These are phyloP conservation scores for Coelastrella sp. DNA, from an alignment of 139 green algal genomes.

Conservation along the genomic window DNA sequence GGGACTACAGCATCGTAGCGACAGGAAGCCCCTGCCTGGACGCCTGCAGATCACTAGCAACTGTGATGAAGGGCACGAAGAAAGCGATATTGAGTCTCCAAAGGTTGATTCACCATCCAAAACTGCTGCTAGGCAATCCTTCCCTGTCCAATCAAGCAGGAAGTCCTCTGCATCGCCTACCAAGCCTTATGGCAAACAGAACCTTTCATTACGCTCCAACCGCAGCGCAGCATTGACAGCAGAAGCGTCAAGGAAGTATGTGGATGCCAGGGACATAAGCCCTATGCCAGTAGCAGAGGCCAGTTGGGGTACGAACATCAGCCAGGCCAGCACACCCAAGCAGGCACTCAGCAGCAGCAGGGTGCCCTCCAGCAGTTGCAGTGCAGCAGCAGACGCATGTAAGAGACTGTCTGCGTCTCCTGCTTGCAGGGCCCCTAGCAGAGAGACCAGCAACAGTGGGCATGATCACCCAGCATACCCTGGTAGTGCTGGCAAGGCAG, in stretches of 20 bases:
- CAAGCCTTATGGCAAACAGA: slow-evolving; percentile 6
- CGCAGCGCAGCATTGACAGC: not conserved
- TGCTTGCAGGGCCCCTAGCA: too few species aligned
- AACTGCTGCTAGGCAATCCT: not conserved
- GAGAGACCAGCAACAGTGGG: not conserved
- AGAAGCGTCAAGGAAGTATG: not conserved
- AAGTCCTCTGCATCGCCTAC: not conserved
- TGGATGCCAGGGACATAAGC: slow-evolving; percentile 1
- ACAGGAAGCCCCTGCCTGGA: too few species aligned
- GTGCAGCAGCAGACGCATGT: not conserved
- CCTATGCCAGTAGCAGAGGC: not conserved
- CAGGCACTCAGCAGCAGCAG: not conserved
- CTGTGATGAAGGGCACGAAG: not conserved
- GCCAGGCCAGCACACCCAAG: not conserved
- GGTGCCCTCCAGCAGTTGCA: not conserved
- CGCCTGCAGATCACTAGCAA: slow-evolving; percentile 14
- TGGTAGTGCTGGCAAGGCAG: not conserved
- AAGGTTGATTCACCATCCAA: slow-evolving; percentile 23
- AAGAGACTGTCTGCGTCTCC: not conserved
- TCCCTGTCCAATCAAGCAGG: not conserved
- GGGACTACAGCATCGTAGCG: too few species aligned
- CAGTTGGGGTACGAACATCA: not conserved
- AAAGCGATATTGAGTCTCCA: slow-evolving; percentile 25
- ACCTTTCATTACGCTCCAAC: not conserved
- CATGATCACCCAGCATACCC: not conserved